These are phyloP conservation scores for Penicillium corylophilum DNA, from an alignment of 2,329 filamentous ascomycete genomes.

Conservation along the genomic window DNA sequence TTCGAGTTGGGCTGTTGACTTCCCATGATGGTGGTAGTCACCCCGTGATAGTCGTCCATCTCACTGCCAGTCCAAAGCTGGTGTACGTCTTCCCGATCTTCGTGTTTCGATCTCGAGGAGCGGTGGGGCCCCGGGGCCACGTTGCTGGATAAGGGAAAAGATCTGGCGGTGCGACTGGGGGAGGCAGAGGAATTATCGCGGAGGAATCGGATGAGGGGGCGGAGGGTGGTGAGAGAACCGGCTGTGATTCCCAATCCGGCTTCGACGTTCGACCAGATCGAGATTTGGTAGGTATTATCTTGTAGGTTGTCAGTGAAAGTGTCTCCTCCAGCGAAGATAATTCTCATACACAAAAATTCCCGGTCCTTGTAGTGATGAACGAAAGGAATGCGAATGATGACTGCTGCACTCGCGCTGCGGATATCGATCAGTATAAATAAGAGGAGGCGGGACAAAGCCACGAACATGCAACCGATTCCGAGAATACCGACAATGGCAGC, in stretches of 20 bases:
- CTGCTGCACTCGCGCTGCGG: conserved; percentile 26
- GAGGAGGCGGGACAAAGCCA: conserved; percentile 11
- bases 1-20: conserved; percentile 5
- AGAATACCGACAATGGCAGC: conserved; percentile 52
- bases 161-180: conserved; percentile 14
- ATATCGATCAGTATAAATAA: not conserved
- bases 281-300: conserved; percentile 47
- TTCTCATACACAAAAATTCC: conserved; percentile 27
- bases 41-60: conserved; percentile 20
- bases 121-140: conserved; percentile 10
- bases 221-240: conserved; percentile 38
- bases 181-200: conserved; percentile 23
- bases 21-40: conserved; percentile 26
- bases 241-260: conserved; percentile 40
- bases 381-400: conserved; percentile 27
- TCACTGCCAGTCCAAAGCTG: conserved; percentile 22
- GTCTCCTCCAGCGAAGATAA: not conserved
- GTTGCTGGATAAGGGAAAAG: conserved; percentile 19
- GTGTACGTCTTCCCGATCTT: conserved; percentile 2
- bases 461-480: conserved; percentile 53
- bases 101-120: conserved; percentile 7
- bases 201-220: conserved; percentile 45
- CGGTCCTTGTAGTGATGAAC: conserved; percentile 15
- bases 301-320: not conserved
- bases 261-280: conserved; percentile 39